Evolutionary conservation across 202 grass and related monocot genomes (phyloP).

Genomic region (Zoysia matrella): DNA sequence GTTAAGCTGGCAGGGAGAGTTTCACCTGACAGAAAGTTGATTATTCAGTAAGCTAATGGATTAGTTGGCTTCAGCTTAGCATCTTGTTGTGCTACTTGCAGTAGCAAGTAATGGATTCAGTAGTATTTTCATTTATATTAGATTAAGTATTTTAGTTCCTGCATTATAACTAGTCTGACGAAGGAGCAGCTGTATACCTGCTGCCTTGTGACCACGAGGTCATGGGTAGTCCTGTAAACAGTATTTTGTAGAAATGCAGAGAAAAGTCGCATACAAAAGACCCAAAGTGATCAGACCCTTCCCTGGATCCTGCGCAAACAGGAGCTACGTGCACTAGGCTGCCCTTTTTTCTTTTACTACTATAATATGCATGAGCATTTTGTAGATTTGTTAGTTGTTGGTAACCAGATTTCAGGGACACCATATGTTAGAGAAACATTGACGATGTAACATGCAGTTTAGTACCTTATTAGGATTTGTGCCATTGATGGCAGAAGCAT

Average conservation of each 20-base stretch:
- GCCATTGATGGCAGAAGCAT: not conserved
- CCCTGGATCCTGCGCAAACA: no score
- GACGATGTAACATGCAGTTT: constrained; percentile 21
- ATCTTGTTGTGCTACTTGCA: no score
- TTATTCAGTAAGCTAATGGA: no score
- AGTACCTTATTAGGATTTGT: constrained; percentile 39
- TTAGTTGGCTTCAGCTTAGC: no score
- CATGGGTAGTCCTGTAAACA: no score
- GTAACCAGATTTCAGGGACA: not conserved
- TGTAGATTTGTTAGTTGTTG: not conserved
- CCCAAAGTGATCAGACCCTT: no score
- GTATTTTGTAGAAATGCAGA: no score
- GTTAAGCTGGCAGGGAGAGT: not conserved
- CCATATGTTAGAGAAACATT: not conserved
- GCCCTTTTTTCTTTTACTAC: no score
- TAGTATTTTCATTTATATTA: not conserved
- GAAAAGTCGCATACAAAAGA: no score
- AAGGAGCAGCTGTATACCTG: no score
- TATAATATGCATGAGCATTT: not conserved
- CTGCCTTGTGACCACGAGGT: no score
- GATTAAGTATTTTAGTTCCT: not conserved
- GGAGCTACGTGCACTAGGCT: no score
- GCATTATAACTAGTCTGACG: not conserved
- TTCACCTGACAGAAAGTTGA: not conserved
- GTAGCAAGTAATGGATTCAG: not conserved